Conservation (phyloP, 2,329 filamentous ascomycete species). For the Ascochyta fabae region DNA sequence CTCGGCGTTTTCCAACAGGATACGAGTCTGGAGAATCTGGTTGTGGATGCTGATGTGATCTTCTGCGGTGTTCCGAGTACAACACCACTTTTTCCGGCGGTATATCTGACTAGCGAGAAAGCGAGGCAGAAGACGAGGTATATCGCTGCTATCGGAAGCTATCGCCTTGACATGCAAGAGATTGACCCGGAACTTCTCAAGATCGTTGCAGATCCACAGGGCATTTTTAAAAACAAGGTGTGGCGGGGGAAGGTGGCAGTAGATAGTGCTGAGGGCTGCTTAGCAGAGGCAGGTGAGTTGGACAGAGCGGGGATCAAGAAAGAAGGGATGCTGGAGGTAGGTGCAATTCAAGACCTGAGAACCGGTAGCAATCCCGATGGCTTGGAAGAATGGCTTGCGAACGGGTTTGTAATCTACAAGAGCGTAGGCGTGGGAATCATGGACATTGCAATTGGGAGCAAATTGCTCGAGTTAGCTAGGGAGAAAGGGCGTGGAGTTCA, state of each 20-base stretch:
- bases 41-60: constrained; percentile 52
- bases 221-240: neutral
- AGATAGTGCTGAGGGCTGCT: constrained; percentile 49
- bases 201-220: constrained; percentile 9
- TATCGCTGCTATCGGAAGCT: constrained; percentile 39
- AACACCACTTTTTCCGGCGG: constrained; percentile 51
- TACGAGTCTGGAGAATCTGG: constrained; percentile 28
- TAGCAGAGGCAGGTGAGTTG: constrained; percentile 57
- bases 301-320: constrained; percentile 47
- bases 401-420: constrained; percentile 56
- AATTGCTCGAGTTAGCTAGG: constrained; percentile 23
- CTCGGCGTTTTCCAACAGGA: neutral
- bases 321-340: constrained; percentile 23
- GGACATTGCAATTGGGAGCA: constrained; percentile 54
- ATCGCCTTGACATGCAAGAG: constrained; percentile 55
- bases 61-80: constrained; percentile 59
- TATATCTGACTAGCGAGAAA: constrained; percentile 35
- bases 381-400: constrained; percentile 28
- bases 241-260: constrained; percentile 26
- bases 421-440: constrained; percentile 60
- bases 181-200: constrained; percentile 54
- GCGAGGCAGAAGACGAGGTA: constrained; percentile 23
- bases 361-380: constrained; percentile 27
- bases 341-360: constrained; percentile 7
- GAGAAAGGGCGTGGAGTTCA: constrained; percentile 21